Base-by-base conservation (phyloP, 176 grass and related monocot species). In the Phragmites australis region DNA sequence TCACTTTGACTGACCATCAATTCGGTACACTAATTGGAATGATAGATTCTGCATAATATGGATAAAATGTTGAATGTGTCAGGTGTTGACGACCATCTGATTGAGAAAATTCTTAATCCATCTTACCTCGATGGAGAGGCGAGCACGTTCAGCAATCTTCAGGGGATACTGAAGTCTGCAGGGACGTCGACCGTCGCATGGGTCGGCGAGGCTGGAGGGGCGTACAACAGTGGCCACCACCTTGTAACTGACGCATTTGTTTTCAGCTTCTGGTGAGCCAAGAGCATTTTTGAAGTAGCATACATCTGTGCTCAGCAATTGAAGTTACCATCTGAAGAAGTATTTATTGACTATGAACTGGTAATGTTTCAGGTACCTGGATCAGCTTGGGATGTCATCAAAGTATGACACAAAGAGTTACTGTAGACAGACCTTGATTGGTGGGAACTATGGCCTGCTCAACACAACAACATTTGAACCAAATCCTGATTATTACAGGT, bases 401-500 rank as follows among this genome's bases (percentile, higher is more conserved):
- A 97, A 88, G 50, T 97, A 87, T 17, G 80, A 90, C 76, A 93
- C 93, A 27, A 97, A 88, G 81, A 93, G 39, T 34, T 97, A 97
- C 1, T 97, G 93, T 55, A 88, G 93, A 63, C 93, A 97, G 55
- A 86, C 85, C 16, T 78, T 97, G 50, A 39, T 93, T 65, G 93
- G 93, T 19, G 93, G 90, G 31, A 97, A 97, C 70, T 97, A 97
- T 9, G 90, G 90, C 42, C 85, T 97, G 0, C 88, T 97, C 32
- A 93, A 93, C 85, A 93, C 93, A 19, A 93, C 90, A 46, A 90
- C 85, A 21, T 97, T 93, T 78, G 85, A 88, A 81, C 93, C 93
- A 31, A 93, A 97, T 68, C 90, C 93, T 67, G 93, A 97, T 78
- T 97, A 97, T 62, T 97, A 97, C 69, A 97, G 93, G 90, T 97